Conservation (phyloP, 2,329 filamentous ascomycete genomes). For the Calonectria leucothoes region DNA sequence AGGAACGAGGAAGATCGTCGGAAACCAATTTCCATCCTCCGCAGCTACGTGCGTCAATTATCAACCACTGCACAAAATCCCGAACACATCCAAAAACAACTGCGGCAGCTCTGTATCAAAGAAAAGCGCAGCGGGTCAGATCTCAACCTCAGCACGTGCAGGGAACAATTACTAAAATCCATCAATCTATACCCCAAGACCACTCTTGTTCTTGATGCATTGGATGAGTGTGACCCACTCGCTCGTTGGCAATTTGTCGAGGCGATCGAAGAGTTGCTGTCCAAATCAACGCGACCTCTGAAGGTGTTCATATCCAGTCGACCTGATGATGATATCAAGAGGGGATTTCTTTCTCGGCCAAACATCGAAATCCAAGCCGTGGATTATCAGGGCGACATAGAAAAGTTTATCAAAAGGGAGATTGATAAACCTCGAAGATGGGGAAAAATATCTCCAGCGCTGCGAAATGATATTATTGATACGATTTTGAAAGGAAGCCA, state of each 20-base stretch:
- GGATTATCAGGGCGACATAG: slow-evolving; percentile 4
- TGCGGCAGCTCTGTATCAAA: not conserved
- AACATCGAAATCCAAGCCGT: not conserved
- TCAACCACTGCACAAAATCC: not conserved
- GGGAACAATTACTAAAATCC: not conserved
- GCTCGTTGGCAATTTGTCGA: not conserved
- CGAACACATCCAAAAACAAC: not conserved
- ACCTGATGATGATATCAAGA: not conserved
- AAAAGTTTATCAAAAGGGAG: not conserved
- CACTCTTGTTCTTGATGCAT: not conserved
- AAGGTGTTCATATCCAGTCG: slow-evolving; percentile 1
- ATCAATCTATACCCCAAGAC: not conserved
- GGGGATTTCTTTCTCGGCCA: not conserved
- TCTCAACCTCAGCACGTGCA: not conserved
- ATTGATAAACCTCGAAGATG: not conserved
- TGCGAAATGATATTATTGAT: not conserved
- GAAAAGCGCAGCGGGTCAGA: not conserved
- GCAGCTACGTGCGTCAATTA: slow-evolving; percentile 7
- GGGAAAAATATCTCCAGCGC: not conserved
- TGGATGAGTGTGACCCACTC: not conserved
- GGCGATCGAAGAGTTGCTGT: not conserved
- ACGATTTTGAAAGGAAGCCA: not conserved
- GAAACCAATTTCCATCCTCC: not conserved
- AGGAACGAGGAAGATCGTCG: not conserved
- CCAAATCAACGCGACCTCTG: not conserved